Evolutionary conservation across 2,329 filamentous ascomycete species (phyloP).

Genomic region (Microsporum canis): DNA sequence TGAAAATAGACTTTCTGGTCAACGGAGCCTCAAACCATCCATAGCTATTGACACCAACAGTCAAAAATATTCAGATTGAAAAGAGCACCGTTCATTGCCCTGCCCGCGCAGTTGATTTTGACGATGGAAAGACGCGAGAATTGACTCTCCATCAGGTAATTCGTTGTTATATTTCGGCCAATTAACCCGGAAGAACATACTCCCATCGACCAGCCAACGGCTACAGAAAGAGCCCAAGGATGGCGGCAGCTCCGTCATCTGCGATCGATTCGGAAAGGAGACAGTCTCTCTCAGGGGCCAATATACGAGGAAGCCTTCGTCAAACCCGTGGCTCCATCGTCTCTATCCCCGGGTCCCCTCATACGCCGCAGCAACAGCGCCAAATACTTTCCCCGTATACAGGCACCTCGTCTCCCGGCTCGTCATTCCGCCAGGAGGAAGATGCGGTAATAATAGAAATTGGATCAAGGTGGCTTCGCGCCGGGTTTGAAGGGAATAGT

Average conservation of each 20-base stretch:
- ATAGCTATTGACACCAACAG: background rate
- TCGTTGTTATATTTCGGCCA: background rate
- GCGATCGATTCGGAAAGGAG: constrained; percentile 20
- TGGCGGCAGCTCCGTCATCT: constrained; percentile 10
- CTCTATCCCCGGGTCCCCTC: constrained; percentile 36
- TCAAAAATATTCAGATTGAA: background rate
- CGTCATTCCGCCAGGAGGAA: constrained; percentile 59
- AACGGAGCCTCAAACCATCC: background rate
- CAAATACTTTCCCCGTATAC: constrained; percentile 42
- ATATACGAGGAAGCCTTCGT: constrained; percentile 21
- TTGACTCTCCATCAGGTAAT: background rate
- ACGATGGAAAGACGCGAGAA: background rate
- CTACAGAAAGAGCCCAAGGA: background rate
- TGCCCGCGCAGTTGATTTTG: background rate
- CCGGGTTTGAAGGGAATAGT: constrained; percentile 78
- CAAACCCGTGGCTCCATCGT: constrained; percentile 14
- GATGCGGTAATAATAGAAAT: constrained; percentile 75
- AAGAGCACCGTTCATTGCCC: background rate
- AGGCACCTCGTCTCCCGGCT: constrained; percentile 47
- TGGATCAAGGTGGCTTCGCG: constrained; percentile 64
- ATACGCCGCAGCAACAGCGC: constrained; percentile 45
- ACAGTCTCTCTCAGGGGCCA: constrained; percentile 15
- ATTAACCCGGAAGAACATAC: background rate
- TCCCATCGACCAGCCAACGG: background rate
- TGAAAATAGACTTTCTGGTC: background rate